These are phyloP conservation scores for Wallacemonas sp. DNA, from an alignment of 208 protist species.

Conservation along the genomic window DNA sequence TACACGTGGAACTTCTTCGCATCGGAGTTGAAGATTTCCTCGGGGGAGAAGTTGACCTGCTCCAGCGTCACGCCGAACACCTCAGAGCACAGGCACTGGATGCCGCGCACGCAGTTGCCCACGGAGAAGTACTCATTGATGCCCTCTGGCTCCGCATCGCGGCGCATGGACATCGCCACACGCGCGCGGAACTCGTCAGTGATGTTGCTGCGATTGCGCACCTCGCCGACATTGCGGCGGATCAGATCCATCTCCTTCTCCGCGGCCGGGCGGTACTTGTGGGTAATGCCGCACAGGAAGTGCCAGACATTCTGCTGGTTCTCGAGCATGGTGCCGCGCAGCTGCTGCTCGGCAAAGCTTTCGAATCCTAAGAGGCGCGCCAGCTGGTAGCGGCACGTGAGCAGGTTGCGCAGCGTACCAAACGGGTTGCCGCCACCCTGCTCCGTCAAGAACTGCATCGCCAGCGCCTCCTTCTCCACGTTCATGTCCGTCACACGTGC, in stretches of 20 bases:
- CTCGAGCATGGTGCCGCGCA: constrained; percentile 90
- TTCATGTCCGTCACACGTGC: constrained; percentile 85
- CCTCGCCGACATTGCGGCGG: constrained; percentile 68
- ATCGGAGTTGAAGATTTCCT: constrained; percentile 81
- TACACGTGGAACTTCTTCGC: constrained; percentile 90
- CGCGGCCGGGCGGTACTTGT: constrained; percentile 80
- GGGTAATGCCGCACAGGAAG: constrained; percentile 84
- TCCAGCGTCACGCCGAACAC: constrained; percentile 90
- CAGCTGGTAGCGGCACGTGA: constrained; percentile 84
- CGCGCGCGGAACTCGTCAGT: constrained; percentile 83
- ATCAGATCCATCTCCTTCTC: constrained; percentile 85
- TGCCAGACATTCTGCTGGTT: constrained; percentile 90
- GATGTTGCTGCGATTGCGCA: constrained; percentile 76
- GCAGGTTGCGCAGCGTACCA: constrained; percentile 74
- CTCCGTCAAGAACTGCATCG: constrained; percentile 81
- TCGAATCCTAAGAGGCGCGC: constrained; percentile 81
- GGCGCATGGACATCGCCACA: constrained; percentile 69
- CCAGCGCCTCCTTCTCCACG: constrained; percentile 88
- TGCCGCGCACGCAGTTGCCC: constrained; percentile 88
- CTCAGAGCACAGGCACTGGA: constrained; percentile 89
- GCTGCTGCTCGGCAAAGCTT: constrained; percentile 90
- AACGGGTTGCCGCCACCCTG: constrained; percentile 75
- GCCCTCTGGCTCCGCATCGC: constrained; percentile 68
- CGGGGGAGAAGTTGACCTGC: constrained; percentile 64
- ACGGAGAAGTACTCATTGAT: constrained; percentile 88